Percentiles rank a stretch among this genome's conserved stretches.
These are phyloP conservation scores for Pseudocercospora macadamiae DNA, from an alignment of 2,329 filamentous ascomycete species.

Conservation along the genomic window DNA sequence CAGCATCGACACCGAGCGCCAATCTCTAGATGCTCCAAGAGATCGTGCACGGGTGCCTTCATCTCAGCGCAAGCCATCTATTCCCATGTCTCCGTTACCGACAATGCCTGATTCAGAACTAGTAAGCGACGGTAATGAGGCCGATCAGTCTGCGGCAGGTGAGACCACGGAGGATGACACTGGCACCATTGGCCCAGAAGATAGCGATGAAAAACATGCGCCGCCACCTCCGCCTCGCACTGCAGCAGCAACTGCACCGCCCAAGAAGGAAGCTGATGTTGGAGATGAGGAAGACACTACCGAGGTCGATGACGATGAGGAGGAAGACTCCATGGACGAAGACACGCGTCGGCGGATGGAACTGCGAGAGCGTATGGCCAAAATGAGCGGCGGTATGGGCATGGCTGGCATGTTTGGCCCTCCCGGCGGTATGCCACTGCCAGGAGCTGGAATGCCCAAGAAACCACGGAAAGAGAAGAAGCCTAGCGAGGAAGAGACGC, in stretches of 20 bases:
- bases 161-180: conserved; percentile 65
- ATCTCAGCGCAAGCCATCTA: conserved; percentile 40
- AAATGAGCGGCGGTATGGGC: conserved; percentile 96
- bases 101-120: conserved; percentile 53
- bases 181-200: conserved; percentile 70
- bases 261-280: conserved; percentile 48
- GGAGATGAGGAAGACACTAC: conserved; percentile 54
- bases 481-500: conserved; percentile 39
- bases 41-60: conserved; percentile 43
- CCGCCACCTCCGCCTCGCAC: conserved; percentile 46
- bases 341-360: conserved; percentile 85
- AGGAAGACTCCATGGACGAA: conserved; percentile 84
- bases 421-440: conserved; percentile 67
- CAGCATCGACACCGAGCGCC: conserved; percentile 40
- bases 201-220: conserved; percentile 65
- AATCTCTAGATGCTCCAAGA: conserved; percentile 42
- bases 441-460: conserved; percentile 51
- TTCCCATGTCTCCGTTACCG: conserved; percentile 40
- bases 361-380: conserved; percentile 92
- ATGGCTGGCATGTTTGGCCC: conserved; percentile 92
- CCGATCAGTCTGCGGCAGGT: conserved; percentile 65
- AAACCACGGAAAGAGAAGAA: conserved; percentile 49
- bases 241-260: conserved; percentile 36
- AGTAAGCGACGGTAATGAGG: conserved; percentile 66
- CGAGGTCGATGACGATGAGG: conserved; percentile 56